A percentile compares a stretch with the other conserved stretches of the same genome.
Evolutionary conservation across 495 filamentous ascomycete species (phyloP).

Genomic region (Jackrogersella multiformis): DNA sequence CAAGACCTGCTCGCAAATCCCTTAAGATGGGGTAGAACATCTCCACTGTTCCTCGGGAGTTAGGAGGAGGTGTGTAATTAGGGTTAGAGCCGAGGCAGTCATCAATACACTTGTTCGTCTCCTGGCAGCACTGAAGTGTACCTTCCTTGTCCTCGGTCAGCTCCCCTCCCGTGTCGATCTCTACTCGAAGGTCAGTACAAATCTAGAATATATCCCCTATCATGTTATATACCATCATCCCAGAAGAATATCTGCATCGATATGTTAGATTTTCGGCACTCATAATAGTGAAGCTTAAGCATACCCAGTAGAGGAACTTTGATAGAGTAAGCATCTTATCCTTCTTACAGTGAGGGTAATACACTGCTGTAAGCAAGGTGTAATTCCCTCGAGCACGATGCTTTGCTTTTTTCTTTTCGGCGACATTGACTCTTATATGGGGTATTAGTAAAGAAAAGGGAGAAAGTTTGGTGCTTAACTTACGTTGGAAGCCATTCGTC

Average conservation of each 20-base stretch:
- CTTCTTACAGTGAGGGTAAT: conserved; percentile 44
- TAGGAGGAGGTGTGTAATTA: conserved; percentile 38
- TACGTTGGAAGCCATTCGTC: conserved; percentile 43
- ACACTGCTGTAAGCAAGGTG: conserved; percentile 35
- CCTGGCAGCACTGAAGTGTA: conserved; percentile 30
- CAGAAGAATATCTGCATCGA: conserved; percentile 41
- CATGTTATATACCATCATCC: conserved; percentile 36
- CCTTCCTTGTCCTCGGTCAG: conserved; percentile 41
- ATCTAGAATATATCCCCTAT: not conserved
- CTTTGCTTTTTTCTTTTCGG: conserved; percentile 42
- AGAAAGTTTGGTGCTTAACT: not conserved
- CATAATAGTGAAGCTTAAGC: not conserved
- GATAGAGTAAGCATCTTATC: conserved; percentile 38
- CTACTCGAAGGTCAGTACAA: conserved; percentile 10
- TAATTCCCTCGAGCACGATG: conserved; percentile 43
- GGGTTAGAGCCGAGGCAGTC: conserved; percentile 39
- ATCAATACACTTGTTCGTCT: conserved; percentile 42
- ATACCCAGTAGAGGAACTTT: conserved; percentile 44
- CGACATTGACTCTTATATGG: conserved; percentile 34
- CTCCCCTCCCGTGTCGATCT: conserved; percentile 44
- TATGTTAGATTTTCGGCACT: not conserved
- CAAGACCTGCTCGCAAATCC: conserved; percentile 35
- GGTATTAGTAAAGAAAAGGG: not conserved
- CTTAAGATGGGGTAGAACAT: conserved; percentile 44
- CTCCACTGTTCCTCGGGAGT: conserved; percentile 31